Evolutionary conservation across 192 early-diverging fungal genomes (phyloP).

Genomic region (Martensiomyces pterosporus): DNA sequence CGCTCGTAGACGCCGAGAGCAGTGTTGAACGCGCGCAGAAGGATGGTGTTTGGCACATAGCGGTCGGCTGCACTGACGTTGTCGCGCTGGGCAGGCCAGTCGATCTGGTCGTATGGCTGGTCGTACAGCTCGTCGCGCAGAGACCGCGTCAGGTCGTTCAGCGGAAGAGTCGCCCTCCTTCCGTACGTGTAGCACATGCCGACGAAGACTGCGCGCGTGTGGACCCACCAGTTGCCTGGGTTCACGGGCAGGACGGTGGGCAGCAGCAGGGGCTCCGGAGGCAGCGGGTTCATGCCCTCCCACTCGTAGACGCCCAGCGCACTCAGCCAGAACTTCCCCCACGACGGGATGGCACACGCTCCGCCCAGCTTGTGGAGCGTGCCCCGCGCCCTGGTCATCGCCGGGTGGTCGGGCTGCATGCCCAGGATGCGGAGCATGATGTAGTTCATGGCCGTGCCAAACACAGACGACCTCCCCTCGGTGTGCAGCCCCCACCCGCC

Average conservation of each 20-base stretch:
- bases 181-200: conserved; percentile 95
- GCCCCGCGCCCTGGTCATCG: conserved; percentile 72
- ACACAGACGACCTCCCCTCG: conserved; percentile 87
- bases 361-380: conserved; percentile 84
- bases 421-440: conserved; percentile 85
- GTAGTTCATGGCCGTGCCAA: conserved; percentile 96
- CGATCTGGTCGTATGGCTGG: conserved; percentile 78
- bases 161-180: conserved; percentile 53
- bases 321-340: conserved; percentile 99
- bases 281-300: conserved; percentile 94
- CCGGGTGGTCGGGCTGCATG: conserved; percentile 79
- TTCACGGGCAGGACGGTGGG: conserved; percentile 79
- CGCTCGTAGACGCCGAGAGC: conserved; percentile 69
- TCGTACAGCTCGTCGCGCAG: conserved; percentile 88
- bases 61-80: conserved; percentile 79
- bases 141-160: conserved; percentile 65
- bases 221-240: conserved; percentile 92
- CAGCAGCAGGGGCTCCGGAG: conserved; percentile 86
- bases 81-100: conserved; percentile 77
- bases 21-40: conserved; percentile 75
- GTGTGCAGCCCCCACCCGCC: conserved; percentile 99
- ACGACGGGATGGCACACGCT: conserved; percentile 79
- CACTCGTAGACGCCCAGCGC: conserved; percentile 90
- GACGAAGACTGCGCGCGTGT: conserved; percentile 90
- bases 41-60: conserved; percentile 75